Evolutionary conservation across 2,329 filamentous ascomycete species (phyloP), one percentile per base, ranked within the genome.

Genomic region (Fusarium longipes): DNA sequence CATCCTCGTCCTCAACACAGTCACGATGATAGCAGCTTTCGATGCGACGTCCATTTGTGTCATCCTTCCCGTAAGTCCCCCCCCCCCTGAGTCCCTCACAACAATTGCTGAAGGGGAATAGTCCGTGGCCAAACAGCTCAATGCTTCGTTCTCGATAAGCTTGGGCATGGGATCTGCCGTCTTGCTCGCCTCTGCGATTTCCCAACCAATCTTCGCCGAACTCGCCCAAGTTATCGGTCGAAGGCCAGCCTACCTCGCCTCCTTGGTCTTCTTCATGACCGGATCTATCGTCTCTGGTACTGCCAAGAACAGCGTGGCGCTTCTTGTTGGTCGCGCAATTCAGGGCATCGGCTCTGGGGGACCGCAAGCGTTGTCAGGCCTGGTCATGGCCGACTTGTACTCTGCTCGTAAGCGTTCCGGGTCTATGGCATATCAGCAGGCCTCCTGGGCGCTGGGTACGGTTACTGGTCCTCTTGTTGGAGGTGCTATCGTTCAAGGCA

Each of bases 141-240:
- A 74, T 35, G 73, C 71, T 5, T 70, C 64, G 8, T 62, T 74
- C 17, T 70, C 72, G 3, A 58, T 73, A 40, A 69, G 63, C 12
- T 52, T 75, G 45, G 69, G 68, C 30, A 67, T 75, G 14, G 90
- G 89, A 3, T 92, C 90, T 6, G 87, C 87, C 17, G 93, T 91
- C 67, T 80, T 93, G 6, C 82, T 93, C 7, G 86, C 88, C 5
- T 87, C 86, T 56, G 88, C 89, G 1, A 84, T 89, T 29, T 82
- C 87, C 39, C 84, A 89, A 68, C 87, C 86, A 5, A 75, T 77
- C 7, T 70, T 81, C n/a, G 75, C 78, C 8, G 76, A 77, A 4
- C 55, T 81, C 11, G 78, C 77, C 30, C 73, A 73, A 48, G 77
- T 78, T 9, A 72, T 80, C 36, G 79, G 79, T 2, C 67, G 77